phyloP scores from a whole-genome alignment of 2,329 filamentous ascomycete species.

The Neonectria hederae region DNA sequence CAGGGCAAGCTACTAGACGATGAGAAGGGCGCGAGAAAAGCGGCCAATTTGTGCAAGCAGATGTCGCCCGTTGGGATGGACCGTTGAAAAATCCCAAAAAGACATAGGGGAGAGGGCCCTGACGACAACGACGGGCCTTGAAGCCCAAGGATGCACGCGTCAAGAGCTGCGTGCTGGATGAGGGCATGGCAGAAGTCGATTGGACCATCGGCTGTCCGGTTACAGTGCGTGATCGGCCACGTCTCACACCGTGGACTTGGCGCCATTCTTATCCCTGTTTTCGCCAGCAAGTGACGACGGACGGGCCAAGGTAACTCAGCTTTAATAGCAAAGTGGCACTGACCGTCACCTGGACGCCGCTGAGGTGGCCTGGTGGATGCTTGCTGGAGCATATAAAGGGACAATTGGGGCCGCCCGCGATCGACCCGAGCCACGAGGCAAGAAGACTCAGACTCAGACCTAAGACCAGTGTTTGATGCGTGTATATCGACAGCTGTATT shows the following conservation, averaged over 20 bases:
- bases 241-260: slow-evolving; percentile 37
- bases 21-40: slow-evolving; percentile 18
- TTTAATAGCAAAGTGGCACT: slow-evolving; percentile 24
- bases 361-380: slow-evolving; percentile 20
- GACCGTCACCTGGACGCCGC: slow-evolving; percentile 38
- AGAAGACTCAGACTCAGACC: neutral
- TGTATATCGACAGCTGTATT: neutral
- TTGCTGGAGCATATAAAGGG: slow-evolving; percentile 21
- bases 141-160: slow-evolving; percentile 5
- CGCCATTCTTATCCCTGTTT: slow-evolving; percentile 44
- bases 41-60: slow-evolving; percentile 30
- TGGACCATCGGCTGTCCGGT: slow-evolving; percentile 20
- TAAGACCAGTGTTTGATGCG: neutral
- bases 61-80: neutral
- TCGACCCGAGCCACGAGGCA: neutral
- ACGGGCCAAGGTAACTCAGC: slow-evolving; percentile 34
- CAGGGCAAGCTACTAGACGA: slow-evolving; percentile 18
- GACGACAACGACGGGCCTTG: neutral
- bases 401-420: slow-evolving; percentile 19
- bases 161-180: neutral
- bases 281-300: slow-evolving; percentile 39
- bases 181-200: neutral
- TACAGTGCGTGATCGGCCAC: slow-evolving; percentile 36
- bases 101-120: slow-evolving; percentile 13
- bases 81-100: neutral